Evolutionary conservation across 2,329 filamentous ascomycete species (phyloP), one percentile per base, ranked within the genome.

Genomic region (Elsinoe perseae): DNA sequence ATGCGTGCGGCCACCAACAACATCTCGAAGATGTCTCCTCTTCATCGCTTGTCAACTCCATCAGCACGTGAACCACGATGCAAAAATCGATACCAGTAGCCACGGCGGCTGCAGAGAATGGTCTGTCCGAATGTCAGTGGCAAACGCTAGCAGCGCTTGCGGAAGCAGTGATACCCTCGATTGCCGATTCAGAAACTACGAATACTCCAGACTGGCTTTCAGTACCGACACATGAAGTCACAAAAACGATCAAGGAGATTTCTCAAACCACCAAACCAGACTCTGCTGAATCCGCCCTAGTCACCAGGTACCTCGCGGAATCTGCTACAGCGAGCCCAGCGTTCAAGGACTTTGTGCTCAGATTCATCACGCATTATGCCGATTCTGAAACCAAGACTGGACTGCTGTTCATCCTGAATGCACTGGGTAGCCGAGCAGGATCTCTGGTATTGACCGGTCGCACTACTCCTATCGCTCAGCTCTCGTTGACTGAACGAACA

Each of bases 381-480:
- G 76, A 76, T 16, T 67, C 73, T 1, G 73, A 77, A 25, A 72
- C 73, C 2, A 73, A 66, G 58, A 77, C 75, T 57, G 73, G 75
- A 6, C 65, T 84, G n/a, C 63, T 69, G 1, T 69, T 79, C 58
- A 71, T 83, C 10, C 65, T 84, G 57, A 78, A 71, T 54, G 68
- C 77, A 2, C 70, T 84, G 18, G 75, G 80, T 76, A 79, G 72
- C 64, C 74, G 32, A 42, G 34, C 42, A 2, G 85, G 85, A 23
- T 81, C 82, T 23, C 69, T 86, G 16, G 67, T 86, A 4, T 73
- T 88, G 46, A 89, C 86, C 0, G 85, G 86, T n/a, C 80, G 83
- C 65, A 75, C 79, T 61, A 80, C 77, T 0, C 81, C 84, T 1
- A 69, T 89, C 44, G 75, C 81, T 54, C 71, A 80, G 53, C 85